Conservation (phyloP, 129 eudicot genomes). For the Oenanthe sinensis region DNA sequence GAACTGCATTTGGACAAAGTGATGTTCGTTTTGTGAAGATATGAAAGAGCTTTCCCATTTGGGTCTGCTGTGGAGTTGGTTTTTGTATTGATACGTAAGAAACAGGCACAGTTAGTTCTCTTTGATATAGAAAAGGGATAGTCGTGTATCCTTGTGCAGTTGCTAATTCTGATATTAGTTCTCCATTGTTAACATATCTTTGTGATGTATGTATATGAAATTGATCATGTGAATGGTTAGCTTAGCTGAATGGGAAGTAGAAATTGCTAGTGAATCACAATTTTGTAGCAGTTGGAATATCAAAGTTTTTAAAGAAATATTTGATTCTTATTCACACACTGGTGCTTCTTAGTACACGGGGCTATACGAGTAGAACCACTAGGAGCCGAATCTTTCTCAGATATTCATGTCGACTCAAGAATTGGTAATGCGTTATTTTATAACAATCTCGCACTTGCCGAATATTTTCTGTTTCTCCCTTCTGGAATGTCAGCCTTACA, state of each 20-base stretch:
- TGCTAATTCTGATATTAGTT: neutral
- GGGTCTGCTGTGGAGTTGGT: neutral
- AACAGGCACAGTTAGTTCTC: neutral
- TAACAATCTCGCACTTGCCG: neutral
- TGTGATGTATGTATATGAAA: neutral
- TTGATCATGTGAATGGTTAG: neutral
- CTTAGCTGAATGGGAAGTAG: neutral
- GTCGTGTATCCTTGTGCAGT: neutral
- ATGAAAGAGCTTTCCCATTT: conserved; percentile 13
- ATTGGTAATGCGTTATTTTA: no score
- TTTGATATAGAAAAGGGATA: neutral
- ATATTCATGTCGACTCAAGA: no score
- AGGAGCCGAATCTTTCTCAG: neutral
- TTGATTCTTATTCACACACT: neutral
- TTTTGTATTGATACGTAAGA: neutral
- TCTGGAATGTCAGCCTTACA: neutral
- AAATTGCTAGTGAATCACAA: neutral
- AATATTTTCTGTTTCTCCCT: neutral
- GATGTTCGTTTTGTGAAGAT: conserved; percentile 93
- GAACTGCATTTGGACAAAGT: conserved; percentile 88
- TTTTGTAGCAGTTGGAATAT: neutral
- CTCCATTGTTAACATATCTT: neutral
- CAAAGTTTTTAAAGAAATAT: no score
- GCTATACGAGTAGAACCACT: neutral
- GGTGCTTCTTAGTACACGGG: neutral